phyloP scores from a whole-genome alignment of 2,329 filamentous ascomycete genomes.

The Fusarium duplospermum region DNA sequence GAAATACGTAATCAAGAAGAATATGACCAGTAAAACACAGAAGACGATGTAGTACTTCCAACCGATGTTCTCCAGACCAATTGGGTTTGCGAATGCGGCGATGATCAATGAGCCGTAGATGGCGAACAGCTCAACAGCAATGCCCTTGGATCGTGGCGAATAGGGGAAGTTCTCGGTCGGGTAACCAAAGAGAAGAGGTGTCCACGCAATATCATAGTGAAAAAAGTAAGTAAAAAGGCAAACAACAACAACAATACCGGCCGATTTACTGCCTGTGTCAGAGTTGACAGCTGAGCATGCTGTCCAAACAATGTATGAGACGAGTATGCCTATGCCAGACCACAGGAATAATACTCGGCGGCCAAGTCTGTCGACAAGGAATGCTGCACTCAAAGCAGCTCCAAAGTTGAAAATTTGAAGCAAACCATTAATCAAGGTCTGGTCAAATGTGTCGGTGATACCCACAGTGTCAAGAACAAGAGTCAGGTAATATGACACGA shows the following conservation, averaged over 20 bases:
- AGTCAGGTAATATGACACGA: conserved; percentile 53
- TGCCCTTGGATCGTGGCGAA: conserved; percentile 51
- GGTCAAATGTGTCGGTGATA: conserved; percentile 52
- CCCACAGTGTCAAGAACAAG: conserved; percentile 55
- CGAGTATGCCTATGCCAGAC: conserved; percentile 51
- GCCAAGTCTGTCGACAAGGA: conserved; percentile 56
- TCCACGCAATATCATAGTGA: conserved; percentile 59
- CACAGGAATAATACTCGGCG: conserved; percentile 56
- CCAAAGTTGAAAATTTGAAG: conserved; percentile 56
- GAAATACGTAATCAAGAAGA: conserved; percentile 38
- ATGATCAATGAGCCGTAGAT: conserved; percentile 50
- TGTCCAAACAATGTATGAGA: conserved; percentile 54
- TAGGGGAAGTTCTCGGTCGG: conserved; percentile 55
- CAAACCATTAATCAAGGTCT: conserved; percentile 55
- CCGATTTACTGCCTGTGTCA: conserved; percentile 43
- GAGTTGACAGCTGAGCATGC: conserved; percentile 49
- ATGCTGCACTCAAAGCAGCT: conserved; percentile 50
- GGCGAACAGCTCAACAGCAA: conserved; percentile 59
- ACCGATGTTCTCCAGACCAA: conserved; percentile 46
- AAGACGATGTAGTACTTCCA: conserved; percentile 58
- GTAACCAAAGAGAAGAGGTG: conserved; percentile 59
- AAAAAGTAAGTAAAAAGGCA: conserved; percentile 62
- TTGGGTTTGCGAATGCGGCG: conserved; percentile 51
- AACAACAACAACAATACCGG: conserved; percentile 59
- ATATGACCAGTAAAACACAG: conserved; percentile 37